Evolutionary conservation across 179 eudicot species (phyloP), one percentile per base, ranked within the genome.

Genomic region (Carnegiea gigantea): DNA sequence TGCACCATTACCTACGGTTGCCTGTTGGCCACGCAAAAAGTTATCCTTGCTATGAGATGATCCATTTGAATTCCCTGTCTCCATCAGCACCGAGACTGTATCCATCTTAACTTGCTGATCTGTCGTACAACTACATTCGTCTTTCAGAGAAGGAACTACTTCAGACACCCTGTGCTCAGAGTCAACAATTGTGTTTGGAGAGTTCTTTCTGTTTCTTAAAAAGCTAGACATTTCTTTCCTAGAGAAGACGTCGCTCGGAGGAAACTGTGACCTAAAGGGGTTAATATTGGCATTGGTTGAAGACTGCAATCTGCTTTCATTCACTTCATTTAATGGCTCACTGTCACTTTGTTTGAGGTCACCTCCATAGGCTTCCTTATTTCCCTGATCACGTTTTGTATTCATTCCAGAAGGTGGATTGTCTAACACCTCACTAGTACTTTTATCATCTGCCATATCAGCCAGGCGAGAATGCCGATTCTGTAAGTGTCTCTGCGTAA

Each of bases 191-290:
- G 89, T 85, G 24, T 84, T 78, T 67, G 93, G 91, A 65, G 93
- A 92, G 74, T 86, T 79, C 77, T 86, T 89, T 81, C 86, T 92
- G 81, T 76, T 86, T 83, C 68, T 85, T 54, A 92, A 89, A 88
- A 91, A 96, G 46, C 60, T 85, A 73, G 92, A 85, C 98, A 96
- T 94, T 77, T 82, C 91, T 84, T 89, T 94, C 81, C 87, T 92
- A 44, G 93, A 93, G 87, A 96, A 89, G 78, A 91, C 79, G 79
- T 92, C 86, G 73, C 77, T 78, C 46, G 97, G 96, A 77, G 99
- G 99, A 54, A 91, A 18, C 87, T 96, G 99, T 65, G 92, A 89
- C 82, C 80, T 82, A 64, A 94, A 82, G 53, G 99, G 99, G 77
- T 89, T 82, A 75, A 94, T 85, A 76, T 83, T 81, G 48, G 23